Conservation (phyloP, 768 basidiomycete species). For the Boletus subcaerulescens region DNA sequence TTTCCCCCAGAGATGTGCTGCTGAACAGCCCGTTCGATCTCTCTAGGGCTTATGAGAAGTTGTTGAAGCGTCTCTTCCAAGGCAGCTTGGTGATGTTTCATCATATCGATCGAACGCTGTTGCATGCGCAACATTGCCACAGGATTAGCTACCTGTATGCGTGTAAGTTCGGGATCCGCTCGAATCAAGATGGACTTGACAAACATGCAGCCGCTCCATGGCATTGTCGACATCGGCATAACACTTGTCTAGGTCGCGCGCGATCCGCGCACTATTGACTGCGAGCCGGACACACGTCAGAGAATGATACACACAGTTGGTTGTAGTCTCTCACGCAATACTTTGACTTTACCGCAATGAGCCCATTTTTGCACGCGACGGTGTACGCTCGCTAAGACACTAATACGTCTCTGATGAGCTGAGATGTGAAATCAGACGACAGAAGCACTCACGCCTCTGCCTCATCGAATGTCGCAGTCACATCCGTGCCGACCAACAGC, state of each 20-base stretch:
- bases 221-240: slow-evolving; percentile 41
- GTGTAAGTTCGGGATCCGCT: not conserved
- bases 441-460: slow-evolving; percentile 38
- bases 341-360: slow-evolving; percentile 35
- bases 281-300: slow-evolving; percentile 1
- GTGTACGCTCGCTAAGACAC: slow-evolving; percentile 42
- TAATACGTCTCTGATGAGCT: slow-evolving; percentile 14
- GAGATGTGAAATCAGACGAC: not conserved
- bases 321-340: slow-evolving; percentile 35
- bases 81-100: slow-evolving; percentile 30
- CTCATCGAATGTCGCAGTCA: slow-evolving; percentile 41
- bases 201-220: slow-evolving; percentile 44
- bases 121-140: slow-evolving; percentile 29
- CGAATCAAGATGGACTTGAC: slow-evolving; percentile 1
- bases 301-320: not conserved
- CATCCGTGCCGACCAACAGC: slow-evolving; percentile 39
- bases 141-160: slow-evolving; percentile 22
- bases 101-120: slow-evolving; percentile 25
- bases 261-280: slow-evolving; percentile 49
- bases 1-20: slow-evolving; percentile 40
- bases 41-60: slow-evolving; percentile 36
- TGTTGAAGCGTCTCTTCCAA: slow-evolving; percentile 40
- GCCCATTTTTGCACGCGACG: slow-evolving; percentile 40
- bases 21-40: slow-evolving; percentile 37
- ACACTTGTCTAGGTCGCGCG: slow-evolving; percentile 43